Evolutionary conservation across 768 basidiomycete genomes (phyloP), one percentile per base, ranked within the genome.

Genomic region (Lactarius deliciosus): DNA sequence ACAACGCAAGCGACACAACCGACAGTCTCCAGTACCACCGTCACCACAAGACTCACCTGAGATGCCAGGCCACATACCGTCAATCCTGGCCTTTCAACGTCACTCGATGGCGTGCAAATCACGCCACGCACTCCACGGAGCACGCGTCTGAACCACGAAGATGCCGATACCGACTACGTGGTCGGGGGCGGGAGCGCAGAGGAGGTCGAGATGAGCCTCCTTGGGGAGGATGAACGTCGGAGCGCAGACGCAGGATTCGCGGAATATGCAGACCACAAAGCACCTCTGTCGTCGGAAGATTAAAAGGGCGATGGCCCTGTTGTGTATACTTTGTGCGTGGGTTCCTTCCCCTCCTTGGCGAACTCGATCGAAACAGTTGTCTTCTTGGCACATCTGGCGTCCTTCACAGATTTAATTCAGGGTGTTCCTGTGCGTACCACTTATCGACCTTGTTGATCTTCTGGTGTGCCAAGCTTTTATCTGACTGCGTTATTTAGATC

Each of bases 381-480:
- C 43, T 5, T 22, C 60, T 61, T 36, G 18, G 16, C n/a, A 32
- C 59, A 11, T 45, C 41, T 10, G 6, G 22, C 32, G n/a, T 40
- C 34, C 53, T 30, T 20, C 36, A 8, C 65, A 83, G 83, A 78
- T 72, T 72, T 81, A 36, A 77, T 85, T 5, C 95, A 97, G 77
- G 95, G 95, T 53, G 87, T 96, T 72, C 95, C 95, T 63, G 92
- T 97, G 75, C 75, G 88, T 82, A 16, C 54, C 68, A 28, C 60
- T 56, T 15, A 5, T n/a, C 20, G 9, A 28, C 55, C 1, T 32
- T 15, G 61, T 64, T 67, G 61, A 81, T 30, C 53, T 69, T 32
- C n/a, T 61, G 58, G 25, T 25, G 28, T 34, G 43, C 32, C 16
- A 18, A 38, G 13, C 13, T 16, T 53, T 56, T 61, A 40, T 25